A percentile compares a stretch with the other conserved stretches of the same genome.
phyloP scores from a whole-genome alignment of 1,284 basidiomycete species.

The Cutaneotrichosporon dermatis region DNA sequence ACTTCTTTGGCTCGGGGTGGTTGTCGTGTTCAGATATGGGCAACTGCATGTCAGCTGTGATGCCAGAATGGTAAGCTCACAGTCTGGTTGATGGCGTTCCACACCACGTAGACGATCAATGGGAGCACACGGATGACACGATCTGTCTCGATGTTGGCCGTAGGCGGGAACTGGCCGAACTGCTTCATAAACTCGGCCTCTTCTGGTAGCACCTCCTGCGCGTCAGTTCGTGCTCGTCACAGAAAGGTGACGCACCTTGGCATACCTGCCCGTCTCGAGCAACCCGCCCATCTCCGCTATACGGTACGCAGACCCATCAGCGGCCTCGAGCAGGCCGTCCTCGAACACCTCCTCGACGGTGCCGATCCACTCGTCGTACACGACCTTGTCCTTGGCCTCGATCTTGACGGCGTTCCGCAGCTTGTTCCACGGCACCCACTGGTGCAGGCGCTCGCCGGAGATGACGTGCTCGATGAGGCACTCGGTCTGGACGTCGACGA shows the following conservation, averaged over 20 bases:
- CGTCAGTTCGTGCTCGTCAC: conserved; percentile 5
- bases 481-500: conserved; percentile 60
- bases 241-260: conserved; percentile 18
- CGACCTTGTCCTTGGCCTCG: conserved; percentile 73
- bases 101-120: conserved; percentile 72
- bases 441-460: conserved; percentile 58
- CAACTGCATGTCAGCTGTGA: conserved; percentile 52
- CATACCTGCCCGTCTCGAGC: conserved; percentile 31
- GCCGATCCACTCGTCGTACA: conserved; percentile 81
- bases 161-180: conserved; percentile 21
- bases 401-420: conserved; percentile 54
- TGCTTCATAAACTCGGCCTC: conserved; percentile 35
- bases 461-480: conserved; percentile 72
- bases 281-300: conserved; percentile 61
- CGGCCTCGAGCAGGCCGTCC: conserved; percentile 62
- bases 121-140: conserved; percentile 63
- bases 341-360: conserved; percentile 69
- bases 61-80: conserved; percentile 51
- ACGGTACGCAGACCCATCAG: conserved; percentile 60
- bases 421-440: conserved; percentile 62
- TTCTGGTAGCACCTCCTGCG: conserved; percentile 24
- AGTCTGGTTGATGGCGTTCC: conserved; percentile 83
- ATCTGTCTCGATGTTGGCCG: conserved; percentile 26
- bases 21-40: conserved; percentile 56
- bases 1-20: conserved; percentile 63